These are phyloP conservation scores for Argentina anserina DNA, from an alignment of 306 rosid genomes.

Conservation along the genomic window DNA sequence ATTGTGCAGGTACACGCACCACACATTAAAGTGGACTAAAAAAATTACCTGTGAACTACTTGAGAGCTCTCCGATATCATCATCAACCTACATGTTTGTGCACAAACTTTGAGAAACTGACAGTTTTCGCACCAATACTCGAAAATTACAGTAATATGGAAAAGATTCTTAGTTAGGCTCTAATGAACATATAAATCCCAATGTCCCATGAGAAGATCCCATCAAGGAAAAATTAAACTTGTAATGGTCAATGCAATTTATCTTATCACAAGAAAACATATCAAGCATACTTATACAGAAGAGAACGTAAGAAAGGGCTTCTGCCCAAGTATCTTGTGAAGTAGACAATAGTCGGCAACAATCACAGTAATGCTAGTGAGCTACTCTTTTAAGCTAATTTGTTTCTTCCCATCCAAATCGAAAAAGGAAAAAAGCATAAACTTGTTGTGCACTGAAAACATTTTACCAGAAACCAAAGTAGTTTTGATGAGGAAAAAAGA, in stretches of 20 bases:
- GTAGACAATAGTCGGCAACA: neutral
- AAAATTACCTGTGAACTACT: conserved; percentile 37
- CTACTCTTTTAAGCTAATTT: neutral
- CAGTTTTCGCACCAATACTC: neutral
- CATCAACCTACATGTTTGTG: conserved; percentile 33
- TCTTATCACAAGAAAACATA: neutral
- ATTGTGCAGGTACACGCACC: neutral
- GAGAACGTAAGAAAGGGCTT: neutral
- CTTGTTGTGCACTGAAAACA: neutral
- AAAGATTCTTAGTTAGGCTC: neutral
- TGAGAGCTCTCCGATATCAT: conserved; percentile 41
- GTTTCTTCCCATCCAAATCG: neutral
- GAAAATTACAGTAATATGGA: neutral
- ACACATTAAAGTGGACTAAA: neutral
- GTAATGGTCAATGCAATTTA: neutral
- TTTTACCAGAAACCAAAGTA: neutral
- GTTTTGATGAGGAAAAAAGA: neutral
- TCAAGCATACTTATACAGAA: neutral
- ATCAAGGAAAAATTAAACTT: neutral
- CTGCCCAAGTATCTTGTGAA: neutral
- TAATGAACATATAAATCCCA: neutral
- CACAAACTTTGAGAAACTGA: neutral
- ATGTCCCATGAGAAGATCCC: neutral
- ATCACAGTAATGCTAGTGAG: neutral
- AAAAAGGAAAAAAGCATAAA: neutral